Conservation (phyloP, 1,284 basidiomycete species). For the Ustilago shanxiensis region DNA sequence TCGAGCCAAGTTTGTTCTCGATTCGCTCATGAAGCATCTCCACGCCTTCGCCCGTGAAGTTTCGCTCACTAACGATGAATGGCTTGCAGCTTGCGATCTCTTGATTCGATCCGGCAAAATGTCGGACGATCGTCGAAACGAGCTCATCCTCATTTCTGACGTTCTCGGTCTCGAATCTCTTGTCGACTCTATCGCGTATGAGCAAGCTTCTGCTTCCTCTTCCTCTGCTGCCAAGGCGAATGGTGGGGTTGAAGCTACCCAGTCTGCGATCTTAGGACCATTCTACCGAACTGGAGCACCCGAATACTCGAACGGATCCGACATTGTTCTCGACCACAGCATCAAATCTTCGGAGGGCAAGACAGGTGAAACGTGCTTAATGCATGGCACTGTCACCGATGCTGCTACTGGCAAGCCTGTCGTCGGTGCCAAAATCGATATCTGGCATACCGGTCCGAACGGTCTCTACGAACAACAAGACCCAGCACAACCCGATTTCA, state of each 20-base stretch:
- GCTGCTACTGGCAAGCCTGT: constrained; percentile 67
- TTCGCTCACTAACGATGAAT: constrained; percentile 70
- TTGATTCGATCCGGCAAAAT: constrained; percentile 70
- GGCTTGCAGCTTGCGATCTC: constrained; percentile 70
- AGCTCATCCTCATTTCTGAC: constrained; percentile 71
- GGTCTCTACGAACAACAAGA: constrained; percentile 71
- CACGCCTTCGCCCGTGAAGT: constrained; percentile 69
- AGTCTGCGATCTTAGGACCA: constrained; percentile 70
- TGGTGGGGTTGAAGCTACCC: constrained; percentile 26
- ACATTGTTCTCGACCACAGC: constrained; percentile 55
- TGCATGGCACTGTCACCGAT: constrained; percentile 67
- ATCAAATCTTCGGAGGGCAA: constrained; percentile 65
- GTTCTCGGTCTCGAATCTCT: constrained; percentile 71
- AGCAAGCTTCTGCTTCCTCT: constrained; percentile 22
- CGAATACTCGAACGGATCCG: constrained; percentile 62
- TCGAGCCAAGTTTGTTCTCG: constrained; percentile 69
- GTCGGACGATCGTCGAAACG: constrained; percentile 70
- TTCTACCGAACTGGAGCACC: constrained; percentile 70
- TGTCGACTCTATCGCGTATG: constrained; percentile 61
- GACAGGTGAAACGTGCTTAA: constrained; percentile 62
- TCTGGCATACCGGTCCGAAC: constrained; percentile 71
- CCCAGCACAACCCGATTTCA: constrained; percentile 69
- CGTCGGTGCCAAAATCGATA: constrained; percentile 68
- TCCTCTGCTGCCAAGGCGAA: constrained; percentile 39
- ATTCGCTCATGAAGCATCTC: constrained; percentile 70